Evolutionary conservation across 352 stramenopile species (phyloP).

Genomic region (Phytophthora crassamura): DNA sequence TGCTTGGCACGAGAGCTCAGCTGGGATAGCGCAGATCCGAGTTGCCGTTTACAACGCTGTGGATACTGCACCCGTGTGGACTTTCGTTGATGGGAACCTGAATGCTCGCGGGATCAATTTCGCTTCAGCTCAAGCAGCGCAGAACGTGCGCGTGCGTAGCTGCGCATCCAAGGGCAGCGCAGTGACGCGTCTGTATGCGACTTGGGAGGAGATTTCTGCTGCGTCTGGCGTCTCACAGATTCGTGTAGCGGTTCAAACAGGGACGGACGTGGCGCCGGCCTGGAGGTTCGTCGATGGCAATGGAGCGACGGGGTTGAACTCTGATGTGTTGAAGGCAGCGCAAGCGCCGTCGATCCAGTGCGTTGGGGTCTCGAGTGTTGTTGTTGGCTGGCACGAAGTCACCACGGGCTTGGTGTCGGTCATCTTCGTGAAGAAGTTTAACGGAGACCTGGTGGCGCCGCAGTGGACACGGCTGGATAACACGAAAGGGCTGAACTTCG

Average conservation of each 20-base stretch:
- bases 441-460: slow-evolving; percentile 41
- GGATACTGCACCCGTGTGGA: slow-evolving; percentile 49
- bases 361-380: slow-evolving; percentile 32
- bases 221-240: slow-evolving; percentile 45
- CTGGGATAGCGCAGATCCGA: slow-evolving; percentile 48
- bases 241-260: slow-evolving; percentile 56
- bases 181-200: slow-evolving; percentile 45
- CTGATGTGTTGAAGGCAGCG: slow-evolving; percentile 35
- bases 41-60: slow-evolving; percentile 62
- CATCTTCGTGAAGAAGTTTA: slow-evolving; percentile 56
- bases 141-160: slow-evolving; percentile 47
- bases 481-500: slow-evolving; percentile 52
- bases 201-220: slow-evolving; percentile 58
- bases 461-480: slow-evolving; percentile 49
- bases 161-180: slow-evolving; percentile 36
- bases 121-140: slow-evolving; percentile 32
- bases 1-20: slow-evolving; percentile 58
- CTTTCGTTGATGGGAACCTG: slow-evolving; percentile 64
- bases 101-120: slow-evolving; percentile 53
- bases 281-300: slow-evolving; percentile 71
- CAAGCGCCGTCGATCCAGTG: slow-evolving; percentile 51
- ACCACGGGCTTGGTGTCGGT: slow-evolving; percentile 11
- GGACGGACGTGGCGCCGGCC: slow-evolving; percentile 39
- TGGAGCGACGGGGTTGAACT: slow-evolving; percentile 48
- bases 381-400: slow-evolving; percentile 65